These are phyloP conservation scores for Chlorella ohadii DNA, from an alignment of 139 green algal species.

Conservation along the genomic window DNA sequence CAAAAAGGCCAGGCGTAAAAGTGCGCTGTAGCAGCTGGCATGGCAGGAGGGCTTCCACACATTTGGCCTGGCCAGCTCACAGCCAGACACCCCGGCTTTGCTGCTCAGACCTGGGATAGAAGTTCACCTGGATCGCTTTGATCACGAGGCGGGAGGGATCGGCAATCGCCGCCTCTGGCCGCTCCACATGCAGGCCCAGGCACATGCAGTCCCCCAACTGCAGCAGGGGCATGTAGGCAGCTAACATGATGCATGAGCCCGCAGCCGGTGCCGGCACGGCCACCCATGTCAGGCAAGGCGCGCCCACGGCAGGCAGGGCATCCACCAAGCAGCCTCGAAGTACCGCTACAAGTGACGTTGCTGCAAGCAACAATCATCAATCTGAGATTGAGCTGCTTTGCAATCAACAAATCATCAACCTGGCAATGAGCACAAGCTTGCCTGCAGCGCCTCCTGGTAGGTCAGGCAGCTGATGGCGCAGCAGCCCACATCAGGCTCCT, in stretches of 20 bases:
- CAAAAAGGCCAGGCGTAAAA: no score
- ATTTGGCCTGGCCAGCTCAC: no score
- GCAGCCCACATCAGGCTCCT: background rate
- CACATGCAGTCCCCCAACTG: background rate
- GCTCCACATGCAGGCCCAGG: slow-evolving; percentile 1
- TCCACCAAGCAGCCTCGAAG: no score
- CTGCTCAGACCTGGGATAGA: no score
- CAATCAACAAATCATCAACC: background rate
- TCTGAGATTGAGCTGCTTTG: no score
- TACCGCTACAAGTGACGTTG: no score
- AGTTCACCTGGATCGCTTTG: slow-evolving; percentile 2
- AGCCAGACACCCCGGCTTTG: no score
- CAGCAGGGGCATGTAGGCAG: background rate
- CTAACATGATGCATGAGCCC: background rate
- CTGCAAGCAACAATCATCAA: no score
- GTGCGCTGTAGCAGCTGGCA: no score
- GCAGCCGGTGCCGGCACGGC: no score
- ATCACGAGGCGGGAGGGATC: slow-evolving; percentile 5
- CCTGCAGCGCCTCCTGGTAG: background rate
- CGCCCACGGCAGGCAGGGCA: no score
- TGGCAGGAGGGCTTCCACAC: no score
- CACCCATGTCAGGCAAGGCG: background rate
- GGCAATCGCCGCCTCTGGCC: background rate
- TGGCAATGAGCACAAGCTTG: background rate
- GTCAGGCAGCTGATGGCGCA: background rate